These are phyloP conservation scores for Posidonia oceanica DNA, from an alignment of 116 monocot genomes.

Conservation along the genomic window DNA sequence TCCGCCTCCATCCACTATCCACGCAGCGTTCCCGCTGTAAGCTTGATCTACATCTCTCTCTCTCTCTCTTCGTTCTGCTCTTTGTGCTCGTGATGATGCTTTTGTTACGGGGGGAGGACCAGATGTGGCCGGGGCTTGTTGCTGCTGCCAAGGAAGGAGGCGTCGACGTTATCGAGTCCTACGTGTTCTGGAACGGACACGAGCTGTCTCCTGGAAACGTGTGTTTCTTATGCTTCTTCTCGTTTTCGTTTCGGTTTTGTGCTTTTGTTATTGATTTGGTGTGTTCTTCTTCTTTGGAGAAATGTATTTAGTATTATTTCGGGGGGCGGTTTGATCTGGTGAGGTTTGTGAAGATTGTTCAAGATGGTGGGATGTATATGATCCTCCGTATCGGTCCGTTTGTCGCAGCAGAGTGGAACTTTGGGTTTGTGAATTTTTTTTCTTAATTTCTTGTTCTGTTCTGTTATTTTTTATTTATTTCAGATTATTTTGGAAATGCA, in stretches of 20 bases:
- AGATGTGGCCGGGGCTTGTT: slow-evolving; percentile 97
- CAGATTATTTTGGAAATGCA: slow-evolving; percentile 15
- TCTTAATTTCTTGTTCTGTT: background rate
- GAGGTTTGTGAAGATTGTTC: slow-evolving; percentile 62
- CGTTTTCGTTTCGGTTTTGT: background rate
- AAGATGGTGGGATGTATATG: slow-evolving; percentile 69
- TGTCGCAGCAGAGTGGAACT: slow-evolving; percentile 91
- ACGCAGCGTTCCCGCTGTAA: slow-evolving; percentile 87
- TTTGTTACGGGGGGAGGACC: background rate
- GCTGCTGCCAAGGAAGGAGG: slow-evolving; percentile 79
- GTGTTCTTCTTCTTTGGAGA: background rate
- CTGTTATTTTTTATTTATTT: background rate
- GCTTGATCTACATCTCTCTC: background rate
- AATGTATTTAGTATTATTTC: slow-evolving; percentile 61
- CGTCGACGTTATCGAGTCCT: slow-evolving; percentile 66
- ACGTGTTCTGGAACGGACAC: slow-evolving; percentile 99
- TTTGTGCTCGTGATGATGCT: background rate
- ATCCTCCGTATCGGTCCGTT: slow-evolving; percentile 95
- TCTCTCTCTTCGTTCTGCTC: background rate
- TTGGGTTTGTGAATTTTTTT: slow-evolving; percentile 31
- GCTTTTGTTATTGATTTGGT: background rate
- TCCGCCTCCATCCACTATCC: slow-evolving; percentile 98
- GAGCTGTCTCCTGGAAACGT: slow-evolving; percentile 82
- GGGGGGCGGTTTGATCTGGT: slow-evolving; percentile 84
- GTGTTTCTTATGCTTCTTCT: slow-evolving; percentile 8